phyloP scores from a whole-genome alignment of 495 filamentous ascomycete species.

The Talaromyces proteolyticus region DNA sequence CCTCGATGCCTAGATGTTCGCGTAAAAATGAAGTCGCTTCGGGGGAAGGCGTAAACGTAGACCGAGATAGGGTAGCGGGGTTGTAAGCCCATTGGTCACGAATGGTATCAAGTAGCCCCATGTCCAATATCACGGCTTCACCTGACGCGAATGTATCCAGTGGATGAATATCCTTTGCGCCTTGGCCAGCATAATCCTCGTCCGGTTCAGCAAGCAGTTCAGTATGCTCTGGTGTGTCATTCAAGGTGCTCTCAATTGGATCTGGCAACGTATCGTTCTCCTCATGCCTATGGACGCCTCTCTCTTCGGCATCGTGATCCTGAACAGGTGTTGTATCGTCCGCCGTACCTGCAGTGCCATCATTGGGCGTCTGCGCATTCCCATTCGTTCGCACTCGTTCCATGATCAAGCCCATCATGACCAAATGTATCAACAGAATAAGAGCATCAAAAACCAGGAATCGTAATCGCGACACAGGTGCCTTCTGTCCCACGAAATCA shows the following conservation, averaged over 20 bases:
- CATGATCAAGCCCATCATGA: conserved; percentile 68
- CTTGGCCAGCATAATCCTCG: conserved; percentile 19
- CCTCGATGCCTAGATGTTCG: conserved; percentile 36
- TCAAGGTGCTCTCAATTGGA: conserved; percentile 43
- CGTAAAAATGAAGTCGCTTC: conserved; percentile 38
- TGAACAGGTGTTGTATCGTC: conserved; percentile 30
- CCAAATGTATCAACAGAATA: conserved; percentile 60
- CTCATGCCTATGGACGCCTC: conserved; percentile 55
- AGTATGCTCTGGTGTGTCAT: conserved; percentile 25
- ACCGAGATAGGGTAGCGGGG: conserved; percentile 13
- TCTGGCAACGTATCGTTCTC: conserved; percentile 20
- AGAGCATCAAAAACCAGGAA: conserved; percentile 60
- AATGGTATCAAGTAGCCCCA: conserved; percentile 62
- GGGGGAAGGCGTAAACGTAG: conserved; percentile 26
- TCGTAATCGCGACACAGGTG: conserved; percentile 59
- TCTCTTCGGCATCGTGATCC: conserved; percentile 77
- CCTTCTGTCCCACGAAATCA: conserved; percentile 82
- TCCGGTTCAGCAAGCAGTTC: conserved; percentile 38
- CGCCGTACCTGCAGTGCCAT: conserved; percentile 11
- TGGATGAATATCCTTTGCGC: conserved; percentile 35
- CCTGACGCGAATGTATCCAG: conserved; percentile 61
- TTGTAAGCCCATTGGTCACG: conserved; percentile 53
- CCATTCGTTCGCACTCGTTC: conserved; percentile 52
- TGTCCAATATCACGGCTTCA: conserved; percentile 60
- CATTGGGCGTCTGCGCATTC: conserved; percentile 10